A percentile compares a stretch with the other conserved stretches of the same genome.
These are phyloP conservation scores for Quercus suber DNA, from an alignment of 306 rosid species.

Conservation along the genomic window DNA sequence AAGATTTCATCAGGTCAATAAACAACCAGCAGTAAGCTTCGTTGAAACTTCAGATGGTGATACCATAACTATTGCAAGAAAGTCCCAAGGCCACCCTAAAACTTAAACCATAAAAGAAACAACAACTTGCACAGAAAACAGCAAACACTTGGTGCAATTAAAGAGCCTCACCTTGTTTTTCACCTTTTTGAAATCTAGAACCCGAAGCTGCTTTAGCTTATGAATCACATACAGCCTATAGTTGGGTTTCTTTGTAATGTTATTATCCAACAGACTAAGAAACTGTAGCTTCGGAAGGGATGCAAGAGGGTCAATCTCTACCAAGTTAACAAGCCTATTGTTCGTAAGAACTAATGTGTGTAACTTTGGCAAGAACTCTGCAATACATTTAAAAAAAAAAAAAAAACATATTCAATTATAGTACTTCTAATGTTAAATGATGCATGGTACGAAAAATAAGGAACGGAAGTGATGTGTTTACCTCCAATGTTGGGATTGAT, in stretches of 20 bases:
- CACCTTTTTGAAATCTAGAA: slow-evolving; percentile 86
- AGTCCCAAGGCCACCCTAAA: background rate
- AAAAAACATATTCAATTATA: background rate
- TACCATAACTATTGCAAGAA: background rate
- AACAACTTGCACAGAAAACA: background rate
- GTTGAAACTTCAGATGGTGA: background rate
- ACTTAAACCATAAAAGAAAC: background rate
- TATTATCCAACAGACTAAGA: slow-evolving; percentile 86
- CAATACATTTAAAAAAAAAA: slow-evolving; percentile 9
- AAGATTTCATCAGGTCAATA: background rate
- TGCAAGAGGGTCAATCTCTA: slow-evolving; percentile 81
- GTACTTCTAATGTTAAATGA: background rate
- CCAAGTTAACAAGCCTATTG: slow-evolving; percentile 92
- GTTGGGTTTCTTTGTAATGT: slow-evolving; percentile 76
- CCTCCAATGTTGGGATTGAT: slow-evolving; percentile 88
- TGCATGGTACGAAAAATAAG: background rate
- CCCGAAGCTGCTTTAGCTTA: slow-evolving; percentile 71
- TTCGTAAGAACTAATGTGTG: slow-evolving; percentile 86
- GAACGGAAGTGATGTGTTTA: background rate
- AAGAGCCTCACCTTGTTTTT: slow-evolving; percentile 57
- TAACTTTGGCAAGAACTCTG: slow-evolving; percentile 85
- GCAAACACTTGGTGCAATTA: background rate
- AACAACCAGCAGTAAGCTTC: background rate
- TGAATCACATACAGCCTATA: slow-evolving; percentile 82
- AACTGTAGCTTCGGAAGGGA: slow-evolving; percentile 77